A percentile compares a stretch with the other conserved stretches of the same genome.
These are phyloP conservation scores for Psilocybe sp. DNA, from an alignment of 768 basidiomycete species.

Conservation along the genomic window DNA sequence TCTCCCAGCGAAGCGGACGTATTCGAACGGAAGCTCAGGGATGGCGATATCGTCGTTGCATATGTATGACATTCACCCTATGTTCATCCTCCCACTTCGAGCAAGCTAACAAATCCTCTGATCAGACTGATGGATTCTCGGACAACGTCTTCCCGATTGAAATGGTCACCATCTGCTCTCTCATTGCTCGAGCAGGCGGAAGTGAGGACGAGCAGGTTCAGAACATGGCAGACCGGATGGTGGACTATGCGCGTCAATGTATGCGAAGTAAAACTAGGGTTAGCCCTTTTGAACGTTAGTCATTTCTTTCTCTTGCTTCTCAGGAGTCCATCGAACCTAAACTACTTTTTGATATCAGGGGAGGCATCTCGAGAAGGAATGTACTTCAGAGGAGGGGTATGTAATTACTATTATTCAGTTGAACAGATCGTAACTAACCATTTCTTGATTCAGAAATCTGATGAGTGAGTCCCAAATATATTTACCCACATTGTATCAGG, in stretches of 20 bases:
- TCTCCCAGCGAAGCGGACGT: conserved; percentile 45
- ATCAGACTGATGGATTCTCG: conserved; percentile 52
- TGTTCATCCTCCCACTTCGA: not conserved
- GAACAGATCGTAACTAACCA: conserved; percentile 7
- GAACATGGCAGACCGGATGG: conserved; percentile 67
- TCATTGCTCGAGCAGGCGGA: conserved; percentile 54
- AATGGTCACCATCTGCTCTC: conserved; percentile 64
- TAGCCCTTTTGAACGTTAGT: conserved; percentile 75
- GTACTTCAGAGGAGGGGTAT: conserved; percentile 69
- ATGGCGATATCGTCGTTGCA: conserved; percentile 52
- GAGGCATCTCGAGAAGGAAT: conserved; percentile 65
- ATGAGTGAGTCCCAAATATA: conserved; percentile 57
- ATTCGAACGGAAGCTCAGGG: conserved; percentile 40
- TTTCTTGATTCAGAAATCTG: conserved; percentile 56
- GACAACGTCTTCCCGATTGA: conserved; percentile 71
- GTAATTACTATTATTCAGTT: conserved; percentile 27
- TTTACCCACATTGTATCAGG: conserved; percentile 7
- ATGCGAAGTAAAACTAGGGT: conserved; percentile 64
- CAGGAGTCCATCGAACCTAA: conserved; percentile 2
- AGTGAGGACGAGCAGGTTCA: conserved; percentile 64
- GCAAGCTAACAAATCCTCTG: not conserved
- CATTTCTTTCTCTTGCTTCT: not conserved
- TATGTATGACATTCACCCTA: conserved; percentile 31
- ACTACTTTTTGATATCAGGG: conserved; percentile 30
- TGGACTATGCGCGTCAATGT: conserved; percentile 65